Evolutionary conservation across 352 stramenopile species (phyloP).

Genomic region (Albugo candida): DNA sequence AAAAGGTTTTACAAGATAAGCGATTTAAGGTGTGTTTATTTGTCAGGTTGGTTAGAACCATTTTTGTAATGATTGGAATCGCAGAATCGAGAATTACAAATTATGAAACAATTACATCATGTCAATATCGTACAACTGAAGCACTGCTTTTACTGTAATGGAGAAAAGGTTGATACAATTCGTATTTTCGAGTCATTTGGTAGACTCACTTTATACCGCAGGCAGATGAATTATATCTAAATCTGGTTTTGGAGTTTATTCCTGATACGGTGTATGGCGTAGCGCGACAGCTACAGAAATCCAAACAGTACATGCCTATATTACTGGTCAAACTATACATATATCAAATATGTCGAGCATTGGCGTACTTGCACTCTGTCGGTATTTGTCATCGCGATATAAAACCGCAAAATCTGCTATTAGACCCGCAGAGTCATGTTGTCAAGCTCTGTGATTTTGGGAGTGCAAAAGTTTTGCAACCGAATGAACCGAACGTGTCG

Average conservation of each 20-base stretch:
- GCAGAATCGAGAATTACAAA: constrained; percentile 97
- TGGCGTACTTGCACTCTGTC: constrained; percentile 95
- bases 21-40: constrained; percentile 85
- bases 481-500: constrained; percentile 96
- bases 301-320: constrained; percentile 91
- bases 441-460: constrained; percentile 99
- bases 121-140: constrained; percentile 98
- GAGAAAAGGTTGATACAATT: constrained; percentile 29
- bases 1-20: constrained; percentile 99
- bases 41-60: constrained; percentile 1
- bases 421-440: constrained; percentile 92
- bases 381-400: constrained; percentile 99
- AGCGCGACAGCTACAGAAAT: constrained; percentile 89
- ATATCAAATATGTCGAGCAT: constrained; percentile 95
- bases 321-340: constrained; percentile 99
- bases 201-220: constrained; percentile 9
- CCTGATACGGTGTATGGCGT: constrained; percentile 98
- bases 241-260: constrained; percentile 99
- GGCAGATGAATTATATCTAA: constrained; percentile 95
- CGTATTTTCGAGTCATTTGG: background rate
- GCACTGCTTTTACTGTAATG: constrained; percentile 98
- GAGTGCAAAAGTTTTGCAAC: constrained; percentile 87
- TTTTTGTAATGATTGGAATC: background rate
- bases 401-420: constrained; percentile 98
- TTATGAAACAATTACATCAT: constrained; percentile 97